Conservation (phyloP, 139 green algal species). For the Chlorella sp. region DNA sequence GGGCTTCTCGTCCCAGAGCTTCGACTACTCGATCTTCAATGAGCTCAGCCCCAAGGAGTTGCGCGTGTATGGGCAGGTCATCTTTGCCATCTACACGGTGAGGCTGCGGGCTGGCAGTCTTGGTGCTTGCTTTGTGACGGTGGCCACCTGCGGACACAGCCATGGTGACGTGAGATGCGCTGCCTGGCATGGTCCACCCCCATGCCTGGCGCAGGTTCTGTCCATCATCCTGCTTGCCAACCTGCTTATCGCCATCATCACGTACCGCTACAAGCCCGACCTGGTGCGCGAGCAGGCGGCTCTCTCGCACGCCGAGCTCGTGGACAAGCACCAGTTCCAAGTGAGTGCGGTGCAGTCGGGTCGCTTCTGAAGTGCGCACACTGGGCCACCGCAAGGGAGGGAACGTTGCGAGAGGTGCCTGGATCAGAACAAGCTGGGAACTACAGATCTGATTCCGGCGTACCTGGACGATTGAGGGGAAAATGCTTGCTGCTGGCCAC, state of each 20-base stretch:
- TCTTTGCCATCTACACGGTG: background rate
- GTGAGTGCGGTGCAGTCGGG: background rate
- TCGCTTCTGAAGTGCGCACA: background rate
- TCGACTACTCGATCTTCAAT: slow-evolving; percentile 1
- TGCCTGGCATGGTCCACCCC: background rate
- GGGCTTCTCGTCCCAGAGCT: background rate
- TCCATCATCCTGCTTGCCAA: slow-evolving; percentile 2
- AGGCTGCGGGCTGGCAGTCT: background rate
- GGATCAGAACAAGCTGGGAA: background rate
- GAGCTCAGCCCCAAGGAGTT: background rate
- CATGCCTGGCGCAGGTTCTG: background rate
- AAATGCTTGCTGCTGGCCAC: background rate
- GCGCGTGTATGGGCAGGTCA: background rate
- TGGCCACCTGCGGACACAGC: too few species aligned
- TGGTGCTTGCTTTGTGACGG: too few species aligned
- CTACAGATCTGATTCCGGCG: background rate
- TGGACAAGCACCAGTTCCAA: slow-evolving; percentile 2
- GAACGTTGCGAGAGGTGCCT: background rate
- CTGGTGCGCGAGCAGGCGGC: background rate
- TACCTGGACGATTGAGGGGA: background rate
- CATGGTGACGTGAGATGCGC: too few species aligned
- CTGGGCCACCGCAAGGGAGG: background rate
- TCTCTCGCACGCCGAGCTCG: background rate
- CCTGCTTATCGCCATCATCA: slow-evolving; percentile 8
- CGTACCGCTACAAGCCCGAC: slow-evolving; percentile 1